A percentile compares a stretch with the other conserved stretches of the same genome.
Conservation (phyloP, 805 yeast genomes). For the Schwanniomyces occidentalis region DNA sequence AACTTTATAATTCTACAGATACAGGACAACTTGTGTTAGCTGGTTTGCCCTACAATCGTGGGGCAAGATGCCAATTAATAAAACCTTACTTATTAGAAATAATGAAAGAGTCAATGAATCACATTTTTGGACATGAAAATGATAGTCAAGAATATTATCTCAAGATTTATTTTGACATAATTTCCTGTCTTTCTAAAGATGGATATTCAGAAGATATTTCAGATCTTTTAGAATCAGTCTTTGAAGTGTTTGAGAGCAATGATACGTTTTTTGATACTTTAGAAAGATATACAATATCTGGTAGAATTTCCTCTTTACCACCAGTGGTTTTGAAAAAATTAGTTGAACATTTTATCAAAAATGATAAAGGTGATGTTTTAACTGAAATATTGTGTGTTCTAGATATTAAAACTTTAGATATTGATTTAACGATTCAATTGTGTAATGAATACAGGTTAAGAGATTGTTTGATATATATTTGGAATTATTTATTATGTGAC, state of each 20-base stretch:
- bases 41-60: constrained; percentile 54
- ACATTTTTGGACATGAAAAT: constrained; percentile 31
- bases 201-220: constrained; percentile 37
- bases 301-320: constrained; percentile 50
- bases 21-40: constrained; percentile 48
- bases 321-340: constrained; percentile 64
- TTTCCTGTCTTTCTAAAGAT: constrained; percentile 8
- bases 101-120: constrained; percentile 51
- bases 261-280: constrained; percentile 51
- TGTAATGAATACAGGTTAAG: constrained; percentile 56
- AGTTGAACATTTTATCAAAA: constrained; percentile 49
- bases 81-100: constrained; percentile 56
- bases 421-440: constrained; percentile 69
- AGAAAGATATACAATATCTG: constrained; percentile 50
- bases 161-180: constrained; percentile 13
- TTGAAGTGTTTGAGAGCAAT: constrained; percentile 28
- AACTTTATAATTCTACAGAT: constrained; percentile 49
- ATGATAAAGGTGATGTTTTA: constrained; percentile 46
- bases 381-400: constrained; percentile 71
- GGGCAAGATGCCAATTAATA: constrained; percentile 49
- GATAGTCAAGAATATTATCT: constrained; percentile 24
- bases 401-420: constrained; percentile 68
- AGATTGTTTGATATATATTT: constrained; percentile 68
- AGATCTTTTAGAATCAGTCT: constrained; percentile 39
- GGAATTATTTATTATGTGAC: constrained; percentile 71